Percentiles rank a stretch among this genome's conserved stretches.
phyloP scores from a whole-genome alignment of 805 yeast genomes.

The Millerozyma acaciae region DNA sequence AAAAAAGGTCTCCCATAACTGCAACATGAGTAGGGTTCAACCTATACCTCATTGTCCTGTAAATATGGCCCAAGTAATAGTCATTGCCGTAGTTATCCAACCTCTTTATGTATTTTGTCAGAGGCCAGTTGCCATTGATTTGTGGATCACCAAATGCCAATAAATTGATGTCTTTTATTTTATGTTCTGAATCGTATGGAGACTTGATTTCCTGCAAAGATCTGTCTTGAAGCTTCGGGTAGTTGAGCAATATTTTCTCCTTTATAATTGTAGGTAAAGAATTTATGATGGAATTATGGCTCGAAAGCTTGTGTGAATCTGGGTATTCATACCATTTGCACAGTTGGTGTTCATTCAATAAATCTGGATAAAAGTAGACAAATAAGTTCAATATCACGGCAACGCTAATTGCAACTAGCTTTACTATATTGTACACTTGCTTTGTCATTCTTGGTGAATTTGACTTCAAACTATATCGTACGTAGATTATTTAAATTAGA shows the following conservation, averaged over 20 bases:
- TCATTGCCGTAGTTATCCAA: conserved; percentile 91
- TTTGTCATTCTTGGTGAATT: too few relatives aligned
- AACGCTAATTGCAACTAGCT: conserved; percentile 26
- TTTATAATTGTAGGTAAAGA: conserved; percentile 10
- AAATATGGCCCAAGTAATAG: conserved; percentile 81
- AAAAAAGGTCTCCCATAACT: conserved; percentile 88
- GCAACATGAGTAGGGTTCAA: conserved; percentile 76
- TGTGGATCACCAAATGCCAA: conserved; percentile 96
- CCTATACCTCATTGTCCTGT: conserved; percentile 56
- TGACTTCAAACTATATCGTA: too few relatives aligned
- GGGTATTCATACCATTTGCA: conserved; percentile 57
- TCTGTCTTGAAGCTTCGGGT: conserved; percentile 13
- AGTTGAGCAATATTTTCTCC: conserved; percentile 15
- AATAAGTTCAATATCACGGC: conserved; percentile 55
- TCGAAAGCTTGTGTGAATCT: conserved; percentile 4
- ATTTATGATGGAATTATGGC: conserved; percentile 6
- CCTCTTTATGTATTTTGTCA: conserved; percentile 65
- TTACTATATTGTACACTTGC: conserved; percentile 6
- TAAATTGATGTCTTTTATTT: conserved; percentile 52
- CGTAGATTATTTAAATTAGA: too few relatives aligned
- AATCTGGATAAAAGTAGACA: conserved; percentile 73
- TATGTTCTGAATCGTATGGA: conserved; percentile 9
- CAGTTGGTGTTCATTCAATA: conserved; percentile 36
- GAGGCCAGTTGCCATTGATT: conserved; percentile 81
- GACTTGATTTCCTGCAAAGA: conserved; percentile 5